Percentiles rank a stretch among this genome's conserved stretches.
Evolutionary conservation across 345 rosid genomes (phyloP).

Genomic region (Camelina hispida): DNA sequence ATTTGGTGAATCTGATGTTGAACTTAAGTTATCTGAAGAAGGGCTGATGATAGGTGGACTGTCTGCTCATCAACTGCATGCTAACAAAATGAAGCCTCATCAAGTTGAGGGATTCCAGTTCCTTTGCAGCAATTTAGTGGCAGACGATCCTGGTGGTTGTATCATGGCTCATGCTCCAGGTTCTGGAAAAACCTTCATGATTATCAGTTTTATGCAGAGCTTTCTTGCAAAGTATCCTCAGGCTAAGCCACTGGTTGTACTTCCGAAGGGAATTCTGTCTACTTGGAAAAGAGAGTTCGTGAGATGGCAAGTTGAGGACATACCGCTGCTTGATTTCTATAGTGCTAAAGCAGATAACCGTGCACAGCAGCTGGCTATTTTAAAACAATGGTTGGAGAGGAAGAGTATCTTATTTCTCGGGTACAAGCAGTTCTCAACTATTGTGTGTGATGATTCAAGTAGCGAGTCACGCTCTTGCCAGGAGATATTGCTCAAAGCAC

Average conservation of each 20-base stretch:
- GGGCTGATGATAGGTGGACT: constrained; percentile 67
- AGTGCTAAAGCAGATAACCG: constrained; percentile 81
- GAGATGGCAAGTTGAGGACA: constrained; percentile 89
- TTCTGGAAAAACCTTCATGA: constrained; percentile 97
- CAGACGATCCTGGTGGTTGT: constrained; percentile 89
- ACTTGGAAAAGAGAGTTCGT: constrained; percentile 92
- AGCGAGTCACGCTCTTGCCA: constrained; percentile 55
- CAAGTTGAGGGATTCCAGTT: constrained; percentile 92
- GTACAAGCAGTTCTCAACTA: constrained; percentile 86
- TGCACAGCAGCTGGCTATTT: constrained; percentile 66
- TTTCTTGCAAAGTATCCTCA: constrained; percentile 88
- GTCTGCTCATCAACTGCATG: constrained; percentile 86
- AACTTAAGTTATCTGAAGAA: constrained; percentile 56
- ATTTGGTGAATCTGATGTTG: constrained; percentile 54
- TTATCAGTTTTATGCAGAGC: constrained; percentile 93
- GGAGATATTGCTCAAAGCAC: constrained; percentile 76
- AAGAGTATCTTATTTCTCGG: constrained; percentile 94
- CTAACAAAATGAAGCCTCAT: constrained; percentile 90
- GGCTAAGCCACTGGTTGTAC: constrained; percentile 87
- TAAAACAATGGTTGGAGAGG: constrained; percentile 80
- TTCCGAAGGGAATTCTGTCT: constrained; percentile 85
- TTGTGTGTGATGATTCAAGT: constrained; percentile 65
- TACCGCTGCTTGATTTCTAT: constrained; percentile 80
- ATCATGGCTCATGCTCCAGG: constrained; percentile 99
- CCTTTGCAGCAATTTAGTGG: constrained; percentile 78